A percentile compares a stretch with the other conserved stretches of the same genome.
Evolutionary conservation across 768 basidiomycete genomes (phyloP).

Genomic region (Calocybe gangraenosa): DNA sequence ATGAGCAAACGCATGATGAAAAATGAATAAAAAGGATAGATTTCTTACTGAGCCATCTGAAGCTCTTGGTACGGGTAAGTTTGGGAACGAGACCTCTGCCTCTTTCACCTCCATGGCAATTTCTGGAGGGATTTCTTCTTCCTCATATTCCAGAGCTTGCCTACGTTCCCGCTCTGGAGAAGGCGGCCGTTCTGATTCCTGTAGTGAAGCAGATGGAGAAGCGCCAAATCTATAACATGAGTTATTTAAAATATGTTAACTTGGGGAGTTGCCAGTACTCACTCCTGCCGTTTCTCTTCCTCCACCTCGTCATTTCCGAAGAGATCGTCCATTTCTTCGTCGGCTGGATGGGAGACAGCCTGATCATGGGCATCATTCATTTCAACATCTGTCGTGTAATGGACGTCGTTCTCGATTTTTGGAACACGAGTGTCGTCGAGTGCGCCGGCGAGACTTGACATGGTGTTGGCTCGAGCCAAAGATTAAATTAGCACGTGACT

Average conservation of each 20-base stretch:
- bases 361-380: conserved; percentile 32
- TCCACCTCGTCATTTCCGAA: conserved; percentile 68
- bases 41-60: conserved; percentile 75
- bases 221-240: conserved; percentile 23
- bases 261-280: conserved; percentile 13
- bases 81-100: conserved; percentile 79
- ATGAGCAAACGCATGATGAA: background rate
- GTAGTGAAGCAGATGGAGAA: conserved; percentile 47
- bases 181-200: conserved; percentile 61
- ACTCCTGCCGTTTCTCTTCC: conserved; percentile 50
- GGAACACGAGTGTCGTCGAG: conserved; percentile 33
- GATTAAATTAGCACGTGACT: conserved; percentile 2
- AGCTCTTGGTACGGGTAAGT: conserved; percentile 75
- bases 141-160: conserved; percentile 75
- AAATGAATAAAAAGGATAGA: background rate
- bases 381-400: conserved; percentile 32
- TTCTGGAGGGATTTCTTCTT: conserved; percentile 64
- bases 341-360: conserved; percentile 25
- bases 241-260: background rate
- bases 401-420: conserved; percentile 9
- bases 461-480: conserved; percentile 16
- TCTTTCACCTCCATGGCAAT: conserved; percentile 55
- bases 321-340: conserved; percentile 64
- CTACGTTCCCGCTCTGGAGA: conserved; percentile 60
- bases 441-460: conserved; percentile 62